phyloP scores from a whole-genome alignment of 2,329 filamentous ascomycete genomes.

The Elsinoe ampelina region DNA sequence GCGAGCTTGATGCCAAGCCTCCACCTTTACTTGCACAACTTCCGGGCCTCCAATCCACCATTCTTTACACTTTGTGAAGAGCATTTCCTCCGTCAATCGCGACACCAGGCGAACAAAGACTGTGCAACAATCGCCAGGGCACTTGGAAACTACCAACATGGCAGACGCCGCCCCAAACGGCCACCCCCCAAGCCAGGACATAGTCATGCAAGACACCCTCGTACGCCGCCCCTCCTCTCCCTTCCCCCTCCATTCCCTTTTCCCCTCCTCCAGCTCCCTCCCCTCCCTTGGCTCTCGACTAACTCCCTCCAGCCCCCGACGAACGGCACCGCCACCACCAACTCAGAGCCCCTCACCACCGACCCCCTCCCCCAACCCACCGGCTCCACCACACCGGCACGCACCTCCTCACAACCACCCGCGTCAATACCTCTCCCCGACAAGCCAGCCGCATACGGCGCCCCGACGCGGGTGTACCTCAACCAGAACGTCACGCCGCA shows the following conservation, averaged over 20 bases:
- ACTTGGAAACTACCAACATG: too few relatives aligned
- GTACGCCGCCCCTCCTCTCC: neutral
- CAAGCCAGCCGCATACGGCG: slow-evolving; percentile 38
- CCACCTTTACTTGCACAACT: too few relatives aligned
- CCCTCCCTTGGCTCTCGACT: neutral
- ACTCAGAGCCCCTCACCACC: slow-evolving; percentile 6
- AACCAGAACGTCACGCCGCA: slow-evolving; percentile 43
- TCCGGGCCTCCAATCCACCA: too few relatives aligned
- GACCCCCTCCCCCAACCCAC: slow-evolving; percentile 11
- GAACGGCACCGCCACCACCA: neutral
- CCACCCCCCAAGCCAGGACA: neutral
- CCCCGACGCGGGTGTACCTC: slow-evolving; percentile 40
- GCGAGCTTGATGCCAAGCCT: too few relatives aligned
- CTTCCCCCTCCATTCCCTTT: neutral
- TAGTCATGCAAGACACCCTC: slow-evolving; percentile 11
- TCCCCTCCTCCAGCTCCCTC: neutral
- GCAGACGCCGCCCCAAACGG: neutral
- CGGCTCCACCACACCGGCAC: slow-evolving; percentile 23
- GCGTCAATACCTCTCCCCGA: slow-evolving; percentile 22
- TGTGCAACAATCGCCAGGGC: too few relatives aligned
- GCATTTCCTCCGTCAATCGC: too few relatives aligned
- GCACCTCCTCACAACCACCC: slow-evolving; percentile 21
- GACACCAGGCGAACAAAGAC: too few relatives aligned
- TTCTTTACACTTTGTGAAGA: too few relatives aligned
- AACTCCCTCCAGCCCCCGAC: neutral